A percentile compares a stretch with the other conserved stretches of the same genome.
These are phyloP conservation scores for Aristolochia contorta DNA, from an alignment of 164 flowering plant genomes.

Conservation along the genomic window DNA sequence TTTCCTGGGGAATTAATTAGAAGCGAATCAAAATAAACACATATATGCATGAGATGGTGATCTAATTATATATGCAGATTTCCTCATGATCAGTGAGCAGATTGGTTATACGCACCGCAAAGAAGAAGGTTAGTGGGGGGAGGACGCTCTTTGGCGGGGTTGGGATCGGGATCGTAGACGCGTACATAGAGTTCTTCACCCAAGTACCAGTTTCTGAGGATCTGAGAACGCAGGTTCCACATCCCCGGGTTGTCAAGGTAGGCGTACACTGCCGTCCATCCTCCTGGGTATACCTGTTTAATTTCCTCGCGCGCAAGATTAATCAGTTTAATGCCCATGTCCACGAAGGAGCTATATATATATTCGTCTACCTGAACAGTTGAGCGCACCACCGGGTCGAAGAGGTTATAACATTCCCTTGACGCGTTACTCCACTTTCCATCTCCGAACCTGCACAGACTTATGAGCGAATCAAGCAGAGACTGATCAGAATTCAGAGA, in stretches of 20 bases:
- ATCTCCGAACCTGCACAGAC: constrained; percentile 28
- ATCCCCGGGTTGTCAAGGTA: constrained; percentile 52
- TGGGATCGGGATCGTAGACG: constrained; percentile 32
- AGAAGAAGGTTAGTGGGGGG: constrained; percentile 38
- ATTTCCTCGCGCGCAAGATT: no score
- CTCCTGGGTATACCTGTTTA: constrained; percentile 39
- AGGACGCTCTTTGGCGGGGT: constrained; percentile 37
- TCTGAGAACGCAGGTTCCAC: constrained; percentile 55
- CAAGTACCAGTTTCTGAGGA: constrained; percentile 31
- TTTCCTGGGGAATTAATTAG: no score
- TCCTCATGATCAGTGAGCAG: no score
- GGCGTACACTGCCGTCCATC: constrained; percentile 44
- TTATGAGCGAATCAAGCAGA: no score
- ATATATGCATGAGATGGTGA: no score
- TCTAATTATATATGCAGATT: no score
- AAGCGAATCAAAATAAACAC: no score
- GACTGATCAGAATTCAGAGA: no score
- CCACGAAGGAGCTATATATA: no score
- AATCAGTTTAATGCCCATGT: no score
- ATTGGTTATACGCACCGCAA: constrained; percentile 23
- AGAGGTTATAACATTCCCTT: constrained; percentile 31
- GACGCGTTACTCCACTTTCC: constrained; percentile 33
- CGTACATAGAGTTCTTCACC: constrained; percentile 46
- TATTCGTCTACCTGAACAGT: constrained; percentile 35
- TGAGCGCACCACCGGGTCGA: constrained; percentile 45